phyloP scores from a whole-genome alignment of 2,329 filamentous ascomycete genomes.

The Ploettnerulaceae sp. region DNA sequence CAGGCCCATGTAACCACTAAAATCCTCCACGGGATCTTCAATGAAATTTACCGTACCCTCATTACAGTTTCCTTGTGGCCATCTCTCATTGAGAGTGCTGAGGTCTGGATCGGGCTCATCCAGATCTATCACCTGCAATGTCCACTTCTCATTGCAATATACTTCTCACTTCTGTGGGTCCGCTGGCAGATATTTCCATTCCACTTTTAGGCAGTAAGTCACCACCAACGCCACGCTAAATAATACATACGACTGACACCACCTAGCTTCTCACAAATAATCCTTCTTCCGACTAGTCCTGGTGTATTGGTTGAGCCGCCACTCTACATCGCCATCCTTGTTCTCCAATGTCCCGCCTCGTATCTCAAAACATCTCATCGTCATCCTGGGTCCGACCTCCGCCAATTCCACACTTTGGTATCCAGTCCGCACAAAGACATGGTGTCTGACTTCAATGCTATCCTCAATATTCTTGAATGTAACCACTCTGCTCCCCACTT shows the following conservation, averaged over 20 bases:
- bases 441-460: conserved; percentile 85
- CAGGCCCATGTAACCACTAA: not conserved
- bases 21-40: conserved; percentile 3
- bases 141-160: not conserved
- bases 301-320: conserved; percentile 94
- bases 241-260: conserved; percentile 20
- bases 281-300: conserved; percentile 93
- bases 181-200: conserved; percentile 7
- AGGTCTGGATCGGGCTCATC: conserved; percentile 1
- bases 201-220: conserved; percentile 13
- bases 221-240: conserved; percentile 34
- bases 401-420: conserved; percentile 85
- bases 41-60: conserved; percentile 6
- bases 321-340: conserved; percentile 92
- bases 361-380: conserved; percentile 95
- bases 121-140: not conserved
- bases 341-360: conserved; percentile 86
- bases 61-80: conserved; percentile 2
- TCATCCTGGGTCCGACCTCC: conserved; percentile 91
- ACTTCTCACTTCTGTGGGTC: conserved; percentile 10
- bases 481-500: conserved; percentile 82
- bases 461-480: conserved; percentile 95
- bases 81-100: not conserved
- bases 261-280: conserved; percentile 61
- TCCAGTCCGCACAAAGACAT: conserved; percentile 90